Percentiles rank a stretch among this genome's conserved stretches.
Evolutionary conservation across 1,284 basidiomycete species (phyloP).

Genomic region (Pseudomicrostroma phylloplanum): DNA sequence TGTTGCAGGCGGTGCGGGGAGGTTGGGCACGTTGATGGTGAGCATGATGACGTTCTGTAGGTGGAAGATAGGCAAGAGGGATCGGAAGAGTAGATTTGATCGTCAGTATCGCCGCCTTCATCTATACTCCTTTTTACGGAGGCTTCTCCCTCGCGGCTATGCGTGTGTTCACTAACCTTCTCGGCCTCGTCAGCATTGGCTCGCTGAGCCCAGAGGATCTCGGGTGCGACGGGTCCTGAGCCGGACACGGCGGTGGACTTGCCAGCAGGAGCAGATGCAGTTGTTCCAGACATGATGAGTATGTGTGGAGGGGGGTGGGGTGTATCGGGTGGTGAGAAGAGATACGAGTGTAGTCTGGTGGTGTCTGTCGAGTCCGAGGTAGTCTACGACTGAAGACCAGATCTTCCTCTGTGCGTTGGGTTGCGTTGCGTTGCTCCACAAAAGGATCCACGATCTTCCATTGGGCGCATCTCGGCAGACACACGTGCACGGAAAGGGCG

Average conservation of each 20-base stretch:
- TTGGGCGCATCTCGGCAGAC: no score
- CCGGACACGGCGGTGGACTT: conserved; percentile 13
- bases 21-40: conserved; percentile 50
- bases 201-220: conserved; percentile 50
- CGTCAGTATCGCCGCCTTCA: no score
- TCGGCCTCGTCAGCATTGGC: conserved; percentile 39
- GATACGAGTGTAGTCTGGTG: no score
- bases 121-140: no score
- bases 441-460: no score
- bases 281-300: conserved; percentile 8
- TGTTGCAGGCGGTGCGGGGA: conserved; percentile 35
- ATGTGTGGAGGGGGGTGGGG: neutral
- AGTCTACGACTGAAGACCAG: no score
- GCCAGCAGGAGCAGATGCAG: conserved; percentile 14
- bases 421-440: no score
- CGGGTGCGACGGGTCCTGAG: conserved; percentile 28
- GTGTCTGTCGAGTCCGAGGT: no score
- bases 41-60: conserved; percentile 43
- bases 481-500: no score
- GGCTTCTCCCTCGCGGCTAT: no score
- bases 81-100: neutral
- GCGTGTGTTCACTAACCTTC: conserved; percentile 26
- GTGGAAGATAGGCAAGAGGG: neutral
- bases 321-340: neutral
- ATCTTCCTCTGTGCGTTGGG: no score